Evolutionary conservation across 2,329 filamentous ascomycete genomes (phyloP).

Genomic region (Mycogone perniciosa): DNA sequence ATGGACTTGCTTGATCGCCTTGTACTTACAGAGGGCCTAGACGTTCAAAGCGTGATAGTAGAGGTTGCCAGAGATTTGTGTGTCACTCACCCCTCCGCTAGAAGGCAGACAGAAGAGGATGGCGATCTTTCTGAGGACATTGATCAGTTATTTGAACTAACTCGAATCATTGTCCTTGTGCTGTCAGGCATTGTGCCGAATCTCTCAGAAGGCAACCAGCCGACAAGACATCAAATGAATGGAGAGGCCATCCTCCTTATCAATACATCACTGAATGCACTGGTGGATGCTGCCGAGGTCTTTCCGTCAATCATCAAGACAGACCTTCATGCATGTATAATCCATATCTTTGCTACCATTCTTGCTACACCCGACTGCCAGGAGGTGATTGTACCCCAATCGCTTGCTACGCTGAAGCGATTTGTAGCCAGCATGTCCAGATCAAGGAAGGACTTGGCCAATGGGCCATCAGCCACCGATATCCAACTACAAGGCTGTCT

Average conservation of each 20-base stretch:
- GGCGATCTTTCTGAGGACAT: constrained; percentile 91
- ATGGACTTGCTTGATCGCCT: constrained; percentile 93
- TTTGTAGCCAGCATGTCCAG: constrained; percentile 73
- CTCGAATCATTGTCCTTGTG: constrained; percentile 90
- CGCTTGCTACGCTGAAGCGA: constrained; percentile 83
- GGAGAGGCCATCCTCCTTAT: constrained; percentile 82
- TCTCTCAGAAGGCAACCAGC: constrained; percentile 58
- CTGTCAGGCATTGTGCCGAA: constrained; percentile 83
- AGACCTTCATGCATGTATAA: constrained; percentile 90
- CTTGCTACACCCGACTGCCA: constrained; percentile 80
- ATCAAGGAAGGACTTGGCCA: constrained; percentile 31
- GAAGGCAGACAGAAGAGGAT: constrained; percentile 49
- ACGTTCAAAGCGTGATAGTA: constrained; percentile 87
- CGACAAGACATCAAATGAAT: constrained; percentile 69
- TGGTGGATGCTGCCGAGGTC: constrained; percentile 90
- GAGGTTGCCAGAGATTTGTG: constrained; percentile 89
- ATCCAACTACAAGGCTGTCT: constrained; percentile 76
- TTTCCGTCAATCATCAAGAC: constrained; percentile 96
- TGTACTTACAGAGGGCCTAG: constrained; percentile 81
- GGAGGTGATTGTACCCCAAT: constrained; percentile 79
- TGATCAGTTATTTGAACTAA: constrained; percentile 94
- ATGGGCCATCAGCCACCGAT: constrained; percentile 46
- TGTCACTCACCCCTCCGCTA: constrained; percentile 83
- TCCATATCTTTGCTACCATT: constrained; percentile 94
- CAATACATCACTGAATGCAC: constrained; percentile 71